Evolutionary conservation across 2,329 filamentous ascomycete species (phyloP).

Genomic region (Ilyonectria mors-panacis): DNA sequence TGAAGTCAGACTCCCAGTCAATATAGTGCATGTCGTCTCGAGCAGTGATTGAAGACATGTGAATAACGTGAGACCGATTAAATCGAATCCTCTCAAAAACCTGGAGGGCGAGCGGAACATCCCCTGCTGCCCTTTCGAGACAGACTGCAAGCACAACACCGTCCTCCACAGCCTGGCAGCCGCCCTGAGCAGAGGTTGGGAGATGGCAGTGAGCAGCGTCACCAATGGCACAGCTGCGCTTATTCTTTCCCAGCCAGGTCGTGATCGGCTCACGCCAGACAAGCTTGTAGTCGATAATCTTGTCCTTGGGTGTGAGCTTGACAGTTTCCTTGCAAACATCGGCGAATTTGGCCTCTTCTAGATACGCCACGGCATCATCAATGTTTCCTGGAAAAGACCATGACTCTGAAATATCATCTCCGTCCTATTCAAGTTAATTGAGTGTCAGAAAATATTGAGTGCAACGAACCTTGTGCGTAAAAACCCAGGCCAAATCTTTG

Average conservation of each 20-base stretch:
- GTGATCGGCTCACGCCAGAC: slow-evolving; percentile 24
- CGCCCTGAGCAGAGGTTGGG: slow-evolving; percentile 21
- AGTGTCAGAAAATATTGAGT: background rate
- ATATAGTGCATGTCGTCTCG: slow-evolving; percentile 8
- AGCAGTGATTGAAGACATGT: slow-evolving; percentile 13
- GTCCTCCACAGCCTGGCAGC: slow-evolving; percentile 19
- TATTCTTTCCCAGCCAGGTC: slow-evolving; percentile 13
- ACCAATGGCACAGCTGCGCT: slow-evolving; percentile 9
- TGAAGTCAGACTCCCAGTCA: slow-evolving; percentile 19
- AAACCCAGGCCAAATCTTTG: slow-evolving; percentile 16
- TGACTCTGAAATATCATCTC: slow-evolving; percentile 18
- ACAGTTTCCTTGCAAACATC: slow-evolving; percentile 14
- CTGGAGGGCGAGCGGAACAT: slow-evolving; percentile 22
- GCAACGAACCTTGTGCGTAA: slow-evolving; percentile 15
- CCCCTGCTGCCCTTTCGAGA: slow-evolving; percentile 9
- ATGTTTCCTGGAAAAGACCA: slow-evolving; percentile 10
- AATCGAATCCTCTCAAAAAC: slow-evolving; percentile 24
- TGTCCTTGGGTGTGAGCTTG: slow-evolving; percentile 9
- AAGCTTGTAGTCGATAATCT: slow-evolving; percentile 20
- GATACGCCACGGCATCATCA: slow-evolving; percentile 6
- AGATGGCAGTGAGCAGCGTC: slow-evolving; percentile 25
- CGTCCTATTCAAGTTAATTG: background rate
- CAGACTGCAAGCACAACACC: slow-evolving; percentile 11
- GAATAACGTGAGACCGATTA: slow-evolving; percentile 24
- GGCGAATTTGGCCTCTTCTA: slow-evolving; percentile 19